Evolutionary conservation across 1,284 basidiomycete species (phyloP), one percentile per base, ranked within the genome.

Genomic region (Papiliotrema fonsecae): DNA sequence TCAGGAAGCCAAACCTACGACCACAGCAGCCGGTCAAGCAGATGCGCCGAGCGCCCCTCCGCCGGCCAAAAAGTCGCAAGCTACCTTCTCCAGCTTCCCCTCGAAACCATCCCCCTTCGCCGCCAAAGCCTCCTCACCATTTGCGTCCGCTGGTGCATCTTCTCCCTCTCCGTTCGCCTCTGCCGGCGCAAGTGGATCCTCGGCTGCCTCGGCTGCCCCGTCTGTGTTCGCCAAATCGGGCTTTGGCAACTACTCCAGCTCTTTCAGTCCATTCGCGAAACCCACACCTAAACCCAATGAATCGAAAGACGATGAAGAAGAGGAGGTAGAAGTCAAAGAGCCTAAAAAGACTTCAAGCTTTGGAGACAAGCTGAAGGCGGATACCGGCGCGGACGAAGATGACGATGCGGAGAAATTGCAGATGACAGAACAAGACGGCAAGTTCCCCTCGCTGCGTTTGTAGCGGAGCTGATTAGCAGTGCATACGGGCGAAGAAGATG

Each of bases 401-500:
- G 77, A 77, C 19, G 74, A 72, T 19, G 70, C 78, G 47, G 61
- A 65, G 24, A 70, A 71, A 56, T 45, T 69, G 2, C 60, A 65
- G 24, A 61, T 83, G 61, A 81, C 79, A 14, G 83, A 84, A 65
- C 84, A 87, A 74, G 83, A 87, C 69, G 80, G 87, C 85, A 52
- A 60, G 81, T 73, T 9, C 21, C 9, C 35, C 13, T 22, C 18
- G 13, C 9, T 11, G 16, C 37, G 24, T 21, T 42, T 13, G 19
- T 21, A 11, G 16, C 36, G 26, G 39, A 39, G n/a, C 38, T 30
- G 28, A 21, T 10, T 37, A 57, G 22, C 60, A 93, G 91, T 88
- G 27, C 75, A 80, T 37, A 97, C 92, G 0, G 92, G 92, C 10
- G 92, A 97, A 71, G 92, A 97, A 69, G 86, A 89, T 21, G 92